These are phyloP conservation scores for Fusarium nelsonii DNA, from an alignment of 2,329 filamentous ascomycete species.

Conservation along the genomic window DNA sequence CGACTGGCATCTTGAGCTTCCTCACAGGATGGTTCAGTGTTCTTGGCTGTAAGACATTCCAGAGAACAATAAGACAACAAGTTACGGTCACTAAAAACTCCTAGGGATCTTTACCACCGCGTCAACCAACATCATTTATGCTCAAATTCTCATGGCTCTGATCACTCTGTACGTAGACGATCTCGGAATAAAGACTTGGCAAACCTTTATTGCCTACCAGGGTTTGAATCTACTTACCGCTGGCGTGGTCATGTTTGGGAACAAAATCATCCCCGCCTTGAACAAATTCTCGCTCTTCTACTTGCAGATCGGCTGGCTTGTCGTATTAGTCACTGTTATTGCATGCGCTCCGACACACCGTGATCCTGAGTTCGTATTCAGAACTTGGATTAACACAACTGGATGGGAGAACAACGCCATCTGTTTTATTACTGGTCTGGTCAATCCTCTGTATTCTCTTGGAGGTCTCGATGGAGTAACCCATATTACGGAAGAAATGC, in stretches of 20 bases:
- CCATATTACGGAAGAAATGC: conserved; percentile 20
- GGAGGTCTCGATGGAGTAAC: conserved; percentile 13
- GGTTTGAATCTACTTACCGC: conserved; percentile 4
- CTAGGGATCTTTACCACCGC: conserved; percentile 20
- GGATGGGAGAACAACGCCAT: conserved; percentile 6
- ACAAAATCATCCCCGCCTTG: neutral
- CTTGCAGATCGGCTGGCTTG: conserved; percentile 2
- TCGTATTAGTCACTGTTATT: neutral
- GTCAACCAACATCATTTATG: conserved; percentile 11
- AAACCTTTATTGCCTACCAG: conserved; percentile 11
- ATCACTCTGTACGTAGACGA: neutral
- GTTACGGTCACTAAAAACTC: neutral
- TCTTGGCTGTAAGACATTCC: conserved; percentile 1
- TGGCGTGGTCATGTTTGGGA: conserved; percentile 8
- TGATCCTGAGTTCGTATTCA: neutral
- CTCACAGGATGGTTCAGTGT: conserved; percentile 20
- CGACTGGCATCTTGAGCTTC: conserved; percentile 6
- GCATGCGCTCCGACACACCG: conserved; percentile 10
- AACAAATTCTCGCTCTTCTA: conserved; percentile 16
- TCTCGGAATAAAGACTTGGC: conserved; percentile 10
- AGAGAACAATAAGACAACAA: too few relatives aligned
- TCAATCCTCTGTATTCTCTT: conserved; percentile 5
- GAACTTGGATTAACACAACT: conserved; percentile 23
- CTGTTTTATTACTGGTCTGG: conserved; percentile 10
- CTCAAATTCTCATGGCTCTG: conserved; percentile 6